These are phyloP conservation scores for Plantago ovata DNA, from an alignment of 257 asterid species.

Conservation along the genomic window DNA sequence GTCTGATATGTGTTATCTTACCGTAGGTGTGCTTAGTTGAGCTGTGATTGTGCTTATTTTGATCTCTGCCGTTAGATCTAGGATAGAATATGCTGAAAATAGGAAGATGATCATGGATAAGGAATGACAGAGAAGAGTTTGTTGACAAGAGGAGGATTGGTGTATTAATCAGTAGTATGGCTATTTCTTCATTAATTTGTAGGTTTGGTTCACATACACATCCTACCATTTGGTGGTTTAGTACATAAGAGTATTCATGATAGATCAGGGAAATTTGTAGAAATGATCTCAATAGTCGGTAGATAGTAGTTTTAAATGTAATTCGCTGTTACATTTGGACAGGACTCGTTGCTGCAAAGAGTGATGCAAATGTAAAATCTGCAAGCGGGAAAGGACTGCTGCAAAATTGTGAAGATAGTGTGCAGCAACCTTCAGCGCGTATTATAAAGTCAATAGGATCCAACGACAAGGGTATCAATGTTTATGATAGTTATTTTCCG, in stretches of 20 bases:
- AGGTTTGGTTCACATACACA: no score
- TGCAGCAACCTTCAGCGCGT: slow-evolving; percentile 19
- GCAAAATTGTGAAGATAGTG: slow-evolving; percentile 25
- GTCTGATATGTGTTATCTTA: background rate
- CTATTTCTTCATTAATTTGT: no score
- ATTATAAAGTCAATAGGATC: slow-evolving; percentile 21
- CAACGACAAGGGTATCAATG: slow-evolving; percentile 35
- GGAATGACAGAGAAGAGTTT: background rate
- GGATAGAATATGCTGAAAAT: background rate
- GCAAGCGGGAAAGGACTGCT: slow-evolving; percentile 23
- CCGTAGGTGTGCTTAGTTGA: no score
- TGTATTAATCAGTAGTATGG: no score
- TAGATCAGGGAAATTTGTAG: no score
- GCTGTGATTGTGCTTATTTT: no score
- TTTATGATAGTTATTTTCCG: slow-evolving; percentile 21
- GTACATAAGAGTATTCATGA: no score
- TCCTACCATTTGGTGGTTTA: no score
- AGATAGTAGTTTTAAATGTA: background rate
- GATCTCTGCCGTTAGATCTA: background rate
- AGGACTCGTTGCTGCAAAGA: slow-evolving; percentile 34
- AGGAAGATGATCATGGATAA: slow-evolving; percentile 3
- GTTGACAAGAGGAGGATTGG: no score
- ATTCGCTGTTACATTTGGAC: slow-evolving; percentile 12
- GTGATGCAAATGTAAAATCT: slow-evolving; percentile 19
- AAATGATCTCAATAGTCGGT: no score